Percentiles rank a stretch among this genome's conserved stretches.
Evolutionary conservation across 345 rosid genomes (phyloP).

Genomic region (Lepidium sativum): DNA sequence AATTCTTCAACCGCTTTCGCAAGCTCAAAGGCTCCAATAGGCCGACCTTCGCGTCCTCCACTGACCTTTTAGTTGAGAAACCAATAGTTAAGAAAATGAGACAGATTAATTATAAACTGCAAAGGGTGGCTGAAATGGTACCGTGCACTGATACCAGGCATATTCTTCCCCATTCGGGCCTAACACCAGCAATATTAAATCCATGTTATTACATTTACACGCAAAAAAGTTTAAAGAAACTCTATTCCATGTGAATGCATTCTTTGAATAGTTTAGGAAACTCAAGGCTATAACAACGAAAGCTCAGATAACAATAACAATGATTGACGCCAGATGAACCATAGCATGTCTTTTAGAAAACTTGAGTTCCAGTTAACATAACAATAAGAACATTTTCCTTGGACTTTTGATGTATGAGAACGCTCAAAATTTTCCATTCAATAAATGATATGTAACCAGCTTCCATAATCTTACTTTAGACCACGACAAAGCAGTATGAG

Average conservation of each 20-base stretch:
- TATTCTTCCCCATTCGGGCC: conserved; percentile 91
- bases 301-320: not conserved
- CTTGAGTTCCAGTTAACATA: not conserved
- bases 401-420: not conserved
- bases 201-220: not conserved
- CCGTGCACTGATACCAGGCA: conserved; percentile 99
- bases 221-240: not conserved
- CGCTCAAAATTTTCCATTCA: not conserved
- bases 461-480: not conserved
- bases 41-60: conserved; percentile 97
- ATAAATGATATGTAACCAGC: not conserved
- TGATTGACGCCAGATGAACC: not conserved
- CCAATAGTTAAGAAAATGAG: not conserved
- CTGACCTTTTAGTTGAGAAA: conserved; percentile 47
- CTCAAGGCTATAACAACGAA: not conserved
- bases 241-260: not conserved
- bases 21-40: conserved; percentile 95
- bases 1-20: conserved; percentile 90
- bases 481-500: not conserved
- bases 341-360: not conserved
- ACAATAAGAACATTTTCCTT: not conserved
- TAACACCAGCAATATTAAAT: conserved; percentile 19
- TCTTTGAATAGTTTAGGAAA: not conserved
- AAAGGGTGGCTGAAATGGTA: conserved; percentile 28
- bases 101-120: not conserved